Conservation (phyloP, 371 early-diverging fungal species). For the Lichtheimia ramosa region DNA sequence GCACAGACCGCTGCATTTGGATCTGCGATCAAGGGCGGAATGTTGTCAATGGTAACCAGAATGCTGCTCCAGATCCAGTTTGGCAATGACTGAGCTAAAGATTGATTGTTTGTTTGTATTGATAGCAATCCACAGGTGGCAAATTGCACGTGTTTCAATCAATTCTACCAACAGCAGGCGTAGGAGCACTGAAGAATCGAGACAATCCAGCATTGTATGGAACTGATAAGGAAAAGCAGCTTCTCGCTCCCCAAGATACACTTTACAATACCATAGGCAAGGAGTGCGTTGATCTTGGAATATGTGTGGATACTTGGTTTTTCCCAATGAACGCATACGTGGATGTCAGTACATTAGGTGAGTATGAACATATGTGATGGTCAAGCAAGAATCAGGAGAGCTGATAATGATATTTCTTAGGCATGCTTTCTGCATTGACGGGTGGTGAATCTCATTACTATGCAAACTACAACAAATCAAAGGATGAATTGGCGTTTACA, state of each 20-base stretch:
- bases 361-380: neutral
- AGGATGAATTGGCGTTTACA: slow-evolving; percentile 67
- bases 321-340: slow-evolving; percentile 72
- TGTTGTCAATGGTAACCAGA: slow-evolving; percentile 65
- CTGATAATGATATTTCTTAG: slow-evolving; percentile 27
- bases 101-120: neutral
- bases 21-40: slow-evolving; percentile 79
- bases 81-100: neutral
- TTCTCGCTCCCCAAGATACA: slow-evolving; percentile 84
- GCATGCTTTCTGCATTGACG: slow-evolving; percentile 77
- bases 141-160: slow-evolving; percentile 85
- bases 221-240: slow-evolving; percentile 86
- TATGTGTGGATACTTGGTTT: slow-evolving; percentile 86
- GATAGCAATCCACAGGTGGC: slow-evolving; percentile 77
- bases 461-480: slow-evolving; percentile 66
- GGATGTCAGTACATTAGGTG: slow-evolving; percentile 84
- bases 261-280: slow-evolving; percentile 84
- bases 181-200: slow-evolving; percentile 81
- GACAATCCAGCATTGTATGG: slow-evolving; percentile 86
- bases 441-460: slow-evolving; percentile 88
- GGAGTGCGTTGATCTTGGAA: slow-evolving; percentile 75
- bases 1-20: slow-evolving; percentile 78
- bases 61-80: no score
- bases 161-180: slow-evolving; percentile 81
- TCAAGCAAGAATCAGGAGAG: no score